phyloP scores from a whole-genome alignment of 352 stramenopile genomes.

The Phytopythium oedochilum region DNA sequence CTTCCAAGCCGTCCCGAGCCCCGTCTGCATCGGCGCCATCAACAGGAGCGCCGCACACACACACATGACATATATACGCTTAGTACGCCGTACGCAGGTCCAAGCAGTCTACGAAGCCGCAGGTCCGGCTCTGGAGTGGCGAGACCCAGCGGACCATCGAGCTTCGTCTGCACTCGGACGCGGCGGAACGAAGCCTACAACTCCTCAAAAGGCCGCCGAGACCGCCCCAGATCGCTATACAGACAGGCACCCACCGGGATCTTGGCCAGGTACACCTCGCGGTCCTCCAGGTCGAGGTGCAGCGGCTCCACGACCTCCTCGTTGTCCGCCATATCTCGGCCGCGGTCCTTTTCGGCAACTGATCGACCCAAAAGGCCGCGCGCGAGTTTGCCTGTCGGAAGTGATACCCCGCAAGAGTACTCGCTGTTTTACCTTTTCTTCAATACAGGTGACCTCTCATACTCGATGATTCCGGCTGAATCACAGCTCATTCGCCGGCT shows the following conservation, averaged over 20 bases:
- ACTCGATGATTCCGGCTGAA: no score
- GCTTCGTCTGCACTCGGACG: no score
- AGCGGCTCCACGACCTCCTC: slow-evolving; percentile 88
- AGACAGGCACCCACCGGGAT: slow-evolving; percentile 51
- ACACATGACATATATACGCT: no score
- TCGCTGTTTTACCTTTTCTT: no score
- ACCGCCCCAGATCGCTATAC: no score
- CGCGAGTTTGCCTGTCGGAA: not conserved
- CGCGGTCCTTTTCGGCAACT: not conserved
- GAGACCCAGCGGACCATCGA: no score
- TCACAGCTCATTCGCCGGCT: no score
- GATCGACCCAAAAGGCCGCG: slow-evolving; percentile 2
- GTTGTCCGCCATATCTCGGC: slow-evolving; percentile 67
- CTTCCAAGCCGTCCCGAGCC: slow-evolving; percentile 74
- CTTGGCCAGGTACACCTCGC: slow-evolving; percentile 85
- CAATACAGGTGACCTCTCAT: no score
- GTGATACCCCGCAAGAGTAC: not conserved
- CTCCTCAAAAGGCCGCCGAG: no score
- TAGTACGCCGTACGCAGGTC: no score
- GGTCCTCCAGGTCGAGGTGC: slow-evolving; percentile 83
- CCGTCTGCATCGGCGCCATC: slow-evolving; percentile 29
- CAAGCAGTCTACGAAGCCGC: no score
- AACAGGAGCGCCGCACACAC: not conserved
- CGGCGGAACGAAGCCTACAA: no score
- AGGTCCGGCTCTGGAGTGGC: not conserved